Evolutionary conservation across 306 rosid genomes (phyloP).

Genomic region (Vachellia collinsii): DNA sequence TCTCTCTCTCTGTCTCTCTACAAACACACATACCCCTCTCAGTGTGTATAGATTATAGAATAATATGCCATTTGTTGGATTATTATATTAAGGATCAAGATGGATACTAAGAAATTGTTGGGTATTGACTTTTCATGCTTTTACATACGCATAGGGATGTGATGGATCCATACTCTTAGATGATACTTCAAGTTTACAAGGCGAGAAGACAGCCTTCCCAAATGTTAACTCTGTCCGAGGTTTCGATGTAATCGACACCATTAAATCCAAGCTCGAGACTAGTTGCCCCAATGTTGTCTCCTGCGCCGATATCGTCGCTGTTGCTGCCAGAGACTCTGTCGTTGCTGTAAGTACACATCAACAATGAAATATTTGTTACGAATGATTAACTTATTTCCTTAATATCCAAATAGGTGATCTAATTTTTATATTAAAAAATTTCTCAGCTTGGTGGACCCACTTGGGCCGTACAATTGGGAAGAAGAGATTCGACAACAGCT

Average conservation of each 20-base stretch:
- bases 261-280: conserved; percentile 55
- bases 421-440: no score
- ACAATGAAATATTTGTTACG: no score
- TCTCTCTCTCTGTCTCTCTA: background rate
- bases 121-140: background rate
- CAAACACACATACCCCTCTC: background rate
- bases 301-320: conserved; percentile 66
- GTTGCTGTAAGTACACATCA: conserved; percentile 56
- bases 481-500: conserved; percentile 79
- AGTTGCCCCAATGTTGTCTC: conserved; percentile 58
- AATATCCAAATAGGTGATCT: no score
- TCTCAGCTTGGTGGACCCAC: conserved; percentile 61
- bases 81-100: background rate
- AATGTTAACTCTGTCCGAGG: conserved; percentile 62
- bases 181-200: conserved; percentile 62
- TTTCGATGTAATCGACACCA: conserved; percentile 57
- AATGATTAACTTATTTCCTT: no score
- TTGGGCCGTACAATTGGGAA: conserved; percentile 61
- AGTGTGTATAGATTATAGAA: background rate
- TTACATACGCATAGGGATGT: conserved; percentile 57
- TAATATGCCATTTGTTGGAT: background rate
- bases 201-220: conserved; percentile 63
- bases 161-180: conserved; percentile 71
- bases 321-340: conserved; percentile 72
- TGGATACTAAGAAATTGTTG: no score